Evolutionary conservation across 108 stramenopile species (phyloP).

Genomic region (Cyclotella sp.): DNA sequence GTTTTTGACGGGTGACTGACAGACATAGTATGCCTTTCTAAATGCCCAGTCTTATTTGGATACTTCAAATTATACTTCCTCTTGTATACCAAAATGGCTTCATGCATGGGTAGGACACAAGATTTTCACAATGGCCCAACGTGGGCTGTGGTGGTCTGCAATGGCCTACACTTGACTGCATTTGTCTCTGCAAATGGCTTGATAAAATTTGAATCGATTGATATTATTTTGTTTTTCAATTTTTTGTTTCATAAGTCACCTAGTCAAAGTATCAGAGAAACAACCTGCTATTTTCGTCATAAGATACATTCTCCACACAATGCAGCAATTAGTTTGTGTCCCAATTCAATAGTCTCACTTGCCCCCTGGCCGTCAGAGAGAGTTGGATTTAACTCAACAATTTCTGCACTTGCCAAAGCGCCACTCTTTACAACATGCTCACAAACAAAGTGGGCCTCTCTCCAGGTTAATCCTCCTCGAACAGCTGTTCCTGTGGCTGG

Average conservation of each 20-base stretch:
- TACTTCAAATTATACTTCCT: too few species aligned
- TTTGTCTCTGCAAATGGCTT: too few species aligned
- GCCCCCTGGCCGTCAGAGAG: conserved; percentile 84
- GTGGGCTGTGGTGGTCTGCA: too few species aligned
- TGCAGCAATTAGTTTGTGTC: conserved; percentile 73
- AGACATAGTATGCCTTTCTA: too few species aligned
- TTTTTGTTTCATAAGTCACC: too few species aligned
- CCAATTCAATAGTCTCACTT: conserved; percentile 84
- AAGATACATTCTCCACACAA: conserved; percentile 45
- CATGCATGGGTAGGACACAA: too few species aligned
- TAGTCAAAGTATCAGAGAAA: not conserved
- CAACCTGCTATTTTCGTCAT: not conserved
- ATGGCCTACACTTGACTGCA: too few species aligned
- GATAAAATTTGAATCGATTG: too few species aligned
- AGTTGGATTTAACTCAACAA: conserved; percentile 97
- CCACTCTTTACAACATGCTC: conserved; percentile 92
- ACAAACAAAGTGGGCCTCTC: conserved; percentile 97
- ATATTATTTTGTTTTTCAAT: not conserved
- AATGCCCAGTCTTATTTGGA: too few species aligned
- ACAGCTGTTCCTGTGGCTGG: conserved; percentile 98
- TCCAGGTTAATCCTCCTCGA: conserved; percentile 96
- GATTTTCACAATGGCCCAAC: too few species aligned
- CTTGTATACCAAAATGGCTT: too few species aligned
- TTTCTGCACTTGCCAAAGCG: conserved; percentile 93
- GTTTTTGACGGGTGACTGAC: too few species aligned